Evolutionary conservation across 805 yeast species (phyloP), one percentile per base, ranked within the genome.

Genomic region (Blastobotrys attinorum): DNA sequence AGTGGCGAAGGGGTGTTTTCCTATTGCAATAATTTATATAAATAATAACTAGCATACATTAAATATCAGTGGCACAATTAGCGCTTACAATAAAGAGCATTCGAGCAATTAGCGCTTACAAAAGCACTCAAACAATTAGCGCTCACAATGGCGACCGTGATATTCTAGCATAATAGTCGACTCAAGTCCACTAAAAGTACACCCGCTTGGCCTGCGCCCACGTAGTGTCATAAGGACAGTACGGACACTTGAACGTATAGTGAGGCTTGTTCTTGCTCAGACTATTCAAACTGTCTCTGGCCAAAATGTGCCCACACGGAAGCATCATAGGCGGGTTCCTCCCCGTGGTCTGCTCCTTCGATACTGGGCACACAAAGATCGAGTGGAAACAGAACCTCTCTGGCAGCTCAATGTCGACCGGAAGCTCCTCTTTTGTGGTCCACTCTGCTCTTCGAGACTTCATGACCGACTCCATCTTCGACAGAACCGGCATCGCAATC

Each of bases 341-440:
- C 11, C 61, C 64, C 1, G 84, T 79, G 2, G 79, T 75, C 54
- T 79, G 84, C 48, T 78, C 82, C 55, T 79, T 79, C 13, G 78
- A 67, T 1, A 81, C 83, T 0, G 88, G 88, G 55, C 88, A 81
- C 3, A 81, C 81, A 55, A 79, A 81, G 1, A 81, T 69, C 1
- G 85, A 76, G 55, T 81, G 87, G 58, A 71, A 79, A 43, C 72
- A 73, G 39, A 78, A 58, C 20, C 61, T 61, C 0, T 60, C 58
- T 1, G 88, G 87, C 17, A 81, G 60, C 23, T 67, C 67, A 17
- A 78, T 71, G 49, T 76, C 83, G 42, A 79, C 77, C 2, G 85
- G 84, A 15, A 81, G 56, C 58, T 81, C 87, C 52, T 75, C 68
- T 25, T 62, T 58, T 0, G 79, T 69, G 1, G 79, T 69, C 83